These are phyloP conservation scores for Saitozyma sp. DNA, from an alignment of 768 basidiomycete species.

Conservation along the genomic window DNA sequence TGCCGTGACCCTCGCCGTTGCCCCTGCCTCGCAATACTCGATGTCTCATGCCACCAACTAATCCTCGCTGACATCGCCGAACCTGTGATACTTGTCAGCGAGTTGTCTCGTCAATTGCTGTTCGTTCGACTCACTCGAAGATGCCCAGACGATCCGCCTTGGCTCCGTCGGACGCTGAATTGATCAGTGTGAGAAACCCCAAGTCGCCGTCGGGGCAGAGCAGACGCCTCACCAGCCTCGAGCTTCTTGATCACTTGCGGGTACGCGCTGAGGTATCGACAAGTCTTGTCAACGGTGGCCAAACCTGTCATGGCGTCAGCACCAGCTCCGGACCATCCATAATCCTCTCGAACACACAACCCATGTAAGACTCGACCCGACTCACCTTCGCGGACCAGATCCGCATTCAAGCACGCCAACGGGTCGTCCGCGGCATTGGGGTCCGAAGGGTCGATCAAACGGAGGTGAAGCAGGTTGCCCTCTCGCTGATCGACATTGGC, in stretches of 20 bases:
- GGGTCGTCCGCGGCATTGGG: conserved; percentile 68
- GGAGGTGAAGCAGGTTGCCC: conserved; percentile 74
- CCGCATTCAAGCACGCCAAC: conserved; percentile 78
- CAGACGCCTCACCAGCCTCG: conserved; percentile 34
- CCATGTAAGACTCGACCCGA: background rate
- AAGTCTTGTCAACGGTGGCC: conserved; percentile 49
- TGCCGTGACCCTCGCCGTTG: background rate
- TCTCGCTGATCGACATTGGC: conserved; percentile 93
- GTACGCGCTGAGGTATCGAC: conserved; percentile 44
- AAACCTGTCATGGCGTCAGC: conserved; percentile 27
- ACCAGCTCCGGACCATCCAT: background rate
- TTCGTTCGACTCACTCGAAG: conserved; percentile 45
- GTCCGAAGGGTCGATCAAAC: conserved; percentile 85
- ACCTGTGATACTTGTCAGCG: conserved; percentile 23
- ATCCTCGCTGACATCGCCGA: conserved; percentile 51
- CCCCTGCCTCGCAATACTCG: background rate
- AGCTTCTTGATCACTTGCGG: conserved; percentile 49
- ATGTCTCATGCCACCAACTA: conserved; percentile 14
- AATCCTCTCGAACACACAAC: background rate
- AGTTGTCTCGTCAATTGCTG: background rate
- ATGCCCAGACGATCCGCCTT: conserved; percentile 51
- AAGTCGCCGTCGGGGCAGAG: background rate
- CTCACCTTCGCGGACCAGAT: conserved; percentile 79
- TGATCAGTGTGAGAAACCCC: too few relatives aligned
- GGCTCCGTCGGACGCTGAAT: conserved; percentile 47